Percentiles rank a stretch among this genome's conserved stretches.
These are phyloP conservation scores for Cercospora sojina DNA, from an alignment of 2,329 filamentous ascomycete species.

Conservation along the genomic window DNA sequence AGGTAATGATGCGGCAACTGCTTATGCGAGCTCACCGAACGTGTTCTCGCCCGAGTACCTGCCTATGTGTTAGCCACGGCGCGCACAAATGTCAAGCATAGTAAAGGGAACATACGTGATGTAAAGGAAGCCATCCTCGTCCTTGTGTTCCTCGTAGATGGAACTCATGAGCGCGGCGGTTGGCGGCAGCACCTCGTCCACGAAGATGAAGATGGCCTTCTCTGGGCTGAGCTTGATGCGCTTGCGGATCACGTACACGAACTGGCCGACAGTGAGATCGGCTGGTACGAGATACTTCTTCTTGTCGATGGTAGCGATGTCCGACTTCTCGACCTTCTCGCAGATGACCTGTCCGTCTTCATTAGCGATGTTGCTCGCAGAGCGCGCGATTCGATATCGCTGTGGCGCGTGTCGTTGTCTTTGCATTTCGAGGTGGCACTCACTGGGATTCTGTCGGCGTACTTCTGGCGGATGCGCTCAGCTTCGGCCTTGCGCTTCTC, in stretches of 20 bases:
- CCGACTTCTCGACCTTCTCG: slow-evolving; percentile 98
- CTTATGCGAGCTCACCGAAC: slow-evolving; percentile 63
- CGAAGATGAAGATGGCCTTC: slow-evolving; percentile 99
- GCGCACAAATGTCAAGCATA: no score
- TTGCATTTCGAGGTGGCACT: slow-evolving; percentile 44
- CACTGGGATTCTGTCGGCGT: slow-evolving; percentile 96
- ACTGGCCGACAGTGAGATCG: slow-evolving; percentile 97
- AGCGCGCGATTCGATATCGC: background rate
- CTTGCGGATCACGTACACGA: slow-evolving; percentile 99
- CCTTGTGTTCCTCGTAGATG: slow-evolving; percentile 99
- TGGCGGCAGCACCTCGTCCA: slow-evolving; percentile 94
- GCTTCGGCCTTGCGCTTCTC: slow-evolving; percentile 99
- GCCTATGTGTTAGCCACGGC: slow-evolving; percentile 22
- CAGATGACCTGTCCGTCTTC: slow-evolving; percentile 75
- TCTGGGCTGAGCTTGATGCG: slow-evolving; percentile 99
- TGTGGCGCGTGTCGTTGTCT: slow-evolving; percentile 1
- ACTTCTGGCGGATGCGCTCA: slow-evolving; percentile 98
- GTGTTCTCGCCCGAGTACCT: slow-evolving; percentile 99
- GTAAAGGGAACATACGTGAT: slow-evolving; percentile 68
- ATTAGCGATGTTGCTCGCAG: slow-evolving; percentile 3
- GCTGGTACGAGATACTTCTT: slow-evolving; percentile 99
- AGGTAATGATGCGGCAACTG: slow-evolving; percentile 5
- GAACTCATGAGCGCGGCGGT: slow-evolving; percentile 98
- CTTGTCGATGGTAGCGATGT: slow-evolving; percentile 99
- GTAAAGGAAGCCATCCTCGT: slow-evolving; percentile 86